Percentiles rank a stretch among this genome's conserved stretches.
These are phyloP conservation scores for Pestalotiopsis sp. DNA, from an alignment of 2,329 filamentous ascomycete genomes.

Conservation along the genomic window DNA sequence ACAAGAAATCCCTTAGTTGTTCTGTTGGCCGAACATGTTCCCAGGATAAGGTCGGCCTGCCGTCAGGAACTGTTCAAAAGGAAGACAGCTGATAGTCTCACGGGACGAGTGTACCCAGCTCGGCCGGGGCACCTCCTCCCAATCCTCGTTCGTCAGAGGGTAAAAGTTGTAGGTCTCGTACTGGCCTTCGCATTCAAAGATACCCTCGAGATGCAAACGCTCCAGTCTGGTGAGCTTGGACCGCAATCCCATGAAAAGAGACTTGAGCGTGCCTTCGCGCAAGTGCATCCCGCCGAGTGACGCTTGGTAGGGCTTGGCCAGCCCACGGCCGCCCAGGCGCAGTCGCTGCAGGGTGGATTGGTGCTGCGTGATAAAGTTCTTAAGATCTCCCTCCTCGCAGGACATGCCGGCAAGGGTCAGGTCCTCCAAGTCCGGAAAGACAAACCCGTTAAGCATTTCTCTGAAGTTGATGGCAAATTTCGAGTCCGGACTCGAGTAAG, in stretches of 20 bases:
- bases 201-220: conserved; percentile 45
- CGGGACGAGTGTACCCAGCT: conserved; percentile 28
- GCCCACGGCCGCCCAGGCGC: conserved; percentile 44
- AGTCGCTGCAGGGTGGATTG: conserved; percentile 38
- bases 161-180: conserved; percentile 43
- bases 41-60: conserved; percentile 37
- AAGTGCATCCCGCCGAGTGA: conserved; percentile 45
- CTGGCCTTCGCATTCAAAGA: conserved; percentile 41
- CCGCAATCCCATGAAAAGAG: conserved; percentile 41
- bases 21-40: conserved; percentile 17
- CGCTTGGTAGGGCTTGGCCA: conserved; percentile 37
- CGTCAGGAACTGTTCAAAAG: conserved; percentile 42
- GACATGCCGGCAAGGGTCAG: conserved; percentile 43
- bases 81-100: conserved; percentile 36
- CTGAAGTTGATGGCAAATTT: conserved; percentile 42
- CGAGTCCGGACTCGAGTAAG: conserved; percentile 36
- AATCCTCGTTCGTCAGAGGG: conserved; percentile 40
- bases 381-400: conserved; percentile 44
- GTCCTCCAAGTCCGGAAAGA: conserved; percentile 38
- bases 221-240: conserved; percentile 37
- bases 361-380: conserved; percentile 41
- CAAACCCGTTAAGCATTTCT: conserved; percentile 38
- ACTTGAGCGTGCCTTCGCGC: conserved; percentile 43
- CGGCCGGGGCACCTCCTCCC: conserved; percentile 32
- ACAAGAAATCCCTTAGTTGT: conserved; percentile 15